Evolutionary conservation across 208 protist species (phyloP), one percentile per base, ranked within the genome.

Genomic region (Leishmania arabica): DNA sequence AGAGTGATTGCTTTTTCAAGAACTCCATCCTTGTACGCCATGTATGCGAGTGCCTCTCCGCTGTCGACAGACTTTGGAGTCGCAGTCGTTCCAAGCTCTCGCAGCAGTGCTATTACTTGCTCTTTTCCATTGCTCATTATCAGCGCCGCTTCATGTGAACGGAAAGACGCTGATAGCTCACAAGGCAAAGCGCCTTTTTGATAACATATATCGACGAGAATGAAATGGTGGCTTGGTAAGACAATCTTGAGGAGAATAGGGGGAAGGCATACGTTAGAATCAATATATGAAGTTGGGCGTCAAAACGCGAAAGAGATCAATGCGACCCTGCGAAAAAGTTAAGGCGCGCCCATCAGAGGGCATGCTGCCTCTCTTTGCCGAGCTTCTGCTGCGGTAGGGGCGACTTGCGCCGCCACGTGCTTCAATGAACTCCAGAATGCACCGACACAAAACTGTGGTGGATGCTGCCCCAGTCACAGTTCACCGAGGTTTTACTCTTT

Each of bases 41-140:
- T 51, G 37, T 85, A 85, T 9, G 82, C 78, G 77, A 85, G 73
- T 54, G 76, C 82, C 15, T 80, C 82, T 4, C 82, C 82, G 31
- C 82, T 85, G 76, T 85, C 77, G 1, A 85, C 77, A 62, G 53
- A 74, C 58, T 74, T 80, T 24, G 82, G 82, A 17, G 62, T 37
- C 4, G 49, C 34, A 0, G 82, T 85, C 7, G 49, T 60, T 64
- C 56, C 65, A 24, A 85, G 64, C 17, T 60, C 64, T 37, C 21
- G 19, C 42, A 85, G 34, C 34, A 85, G 72, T 31, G 65, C 53
- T 53, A 85, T 73, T 5, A 68, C 71, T 15, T 64, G 27, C 0
- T 77, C 70, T 51, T 49, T 31, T 21, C 42, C 65, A 76, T 49
- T 27, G 71, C 8, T 11, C 72, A 62, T 76, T 62, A 34, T 76